phyloP scores from a whole-genome alignment of 2,329 filamentous ascomycete species.

The Pseudogymnoascus sp. region DNA sequence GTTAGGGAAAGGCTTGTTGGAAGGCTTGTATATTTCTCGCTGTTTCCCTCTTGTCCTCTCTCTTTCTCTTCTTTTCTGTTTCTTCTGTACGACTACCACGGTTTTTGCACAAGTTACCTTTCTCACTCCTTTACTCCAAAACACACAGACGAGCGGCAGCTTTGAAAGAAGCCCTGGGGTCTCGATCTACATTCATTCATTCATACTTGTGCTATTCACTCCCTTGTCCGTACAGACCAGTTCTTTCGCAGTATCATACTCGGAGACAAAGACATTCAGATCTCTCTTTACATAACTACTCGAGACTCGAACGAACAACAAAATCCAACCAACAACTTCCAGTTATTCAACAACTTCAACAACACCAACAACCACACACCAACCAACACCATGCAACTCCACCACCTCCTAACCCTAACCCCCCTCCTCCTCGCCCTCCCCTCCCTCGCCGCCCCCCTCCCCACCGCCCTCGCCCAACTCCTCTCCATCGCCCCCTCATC shows the following conservation, averaged over 20 bases:
- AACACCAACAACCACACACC: background rate
- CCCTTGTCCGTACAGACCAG: background rate
- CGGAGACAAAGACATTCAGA: background rate
- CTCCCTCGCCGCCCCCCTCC: slow-evolving; percentile 10
- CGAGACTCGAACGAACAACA: background rate
- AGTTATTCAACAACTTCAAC: background rate
- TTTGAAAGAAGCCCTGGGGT: slow-evolving; percentile 3
- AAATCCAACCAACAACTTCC: background rate
- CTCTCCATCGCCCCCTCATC: slow-evolving; percentile 42
- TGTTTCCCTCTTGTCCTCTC: background rate
- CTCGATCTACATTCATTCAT: background rate
- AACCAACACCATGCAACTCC: background rate
- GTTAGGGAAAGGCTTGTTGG: background rate
- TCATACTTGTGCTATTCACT: background rate
- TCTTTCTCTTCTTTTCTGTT: background rate
- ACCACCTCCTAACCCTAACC: slow-evolving; percentile 4
- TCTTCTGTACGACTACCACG: background rate
- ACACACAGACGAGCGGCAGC: background rate
- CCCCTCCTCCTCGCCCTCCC: background rate
- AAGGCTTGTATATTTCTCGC: background rate
- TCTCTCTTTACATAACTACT: background rate
- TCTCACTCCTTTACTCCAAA: background rate
- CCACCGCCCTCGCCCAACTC: slow-evolving; percentile 16
- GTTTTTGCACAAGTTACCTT: background rate
- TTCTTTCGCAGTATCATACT: background rate